Conservation (phyloP, 139 green algal genomes). For the Coelastrella sp. region DNA sequence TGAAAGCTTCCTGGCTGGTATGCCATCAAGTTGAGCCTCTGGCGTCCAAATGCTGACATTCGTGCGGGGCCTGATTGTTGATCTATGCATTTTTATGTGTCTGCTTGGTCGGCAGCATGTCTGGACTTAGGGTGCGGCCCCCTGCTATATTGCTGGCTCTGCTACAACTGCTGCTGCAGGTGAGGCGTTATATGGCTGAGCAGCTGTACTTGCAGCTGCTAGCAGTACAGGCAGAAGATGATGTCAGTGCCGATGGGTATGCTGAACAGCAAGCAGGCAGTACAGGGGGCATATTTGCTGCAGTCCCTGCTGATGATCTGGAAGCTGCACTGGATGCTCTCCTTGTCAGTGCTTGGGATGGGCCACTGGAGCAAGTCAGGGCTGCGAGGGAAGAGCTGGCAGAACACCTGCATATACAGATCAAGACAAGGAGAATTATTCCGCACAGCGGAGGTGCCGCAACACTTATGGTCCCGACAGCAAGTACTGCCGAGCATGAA, state of each 20-base stretch:
- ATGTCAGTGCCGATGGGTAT: constrained; percentile 26
- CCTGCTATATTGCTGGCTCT: background rate
- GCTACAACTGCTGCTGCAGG: constrained; percentile 50
- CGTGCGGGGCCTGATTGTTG: too few species aligned
- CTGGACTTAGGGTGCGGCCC: too few species aligned
- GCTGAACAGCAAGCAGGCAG: constrained; percentile 10
- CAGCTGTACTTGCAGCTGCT: constrained; percentile 87
- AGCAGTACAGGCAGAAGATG: constrained; percentile 59
- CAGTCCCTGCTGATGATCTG: background rate
- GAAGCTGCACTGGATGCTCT: constrained; percentile 68
- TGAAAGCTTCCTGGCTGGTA: background rate
- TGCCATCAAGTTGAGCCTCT: too few species aligned
- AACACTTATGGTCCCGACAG: background rate
- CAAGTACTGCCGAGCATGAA: constrained; percentile 58
- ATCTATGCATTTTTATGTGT: too few species aligned
- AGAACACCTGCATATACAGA: constrained; percentile 49
- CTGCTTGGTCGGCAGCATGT: too few species aligned
- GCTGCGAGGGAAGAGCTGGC: constrained; percentile 56
- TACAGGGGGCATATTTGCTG: background rate
- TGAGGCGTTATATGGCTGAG: constrained; percentile 82
- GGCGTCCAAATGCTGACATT: too few species aligned
- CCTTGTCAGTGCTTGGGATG: constrained; percentile 71
- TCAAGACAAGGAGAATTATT: constrained; percentile 53
- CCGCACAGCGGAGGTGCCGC: background rate
- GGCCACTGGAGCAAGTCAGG: constrained; percentile 61